Base-by-base conservation (phyloP, 495 filamentous ascomycete species). In the Aspergillus diversus region DNA sequence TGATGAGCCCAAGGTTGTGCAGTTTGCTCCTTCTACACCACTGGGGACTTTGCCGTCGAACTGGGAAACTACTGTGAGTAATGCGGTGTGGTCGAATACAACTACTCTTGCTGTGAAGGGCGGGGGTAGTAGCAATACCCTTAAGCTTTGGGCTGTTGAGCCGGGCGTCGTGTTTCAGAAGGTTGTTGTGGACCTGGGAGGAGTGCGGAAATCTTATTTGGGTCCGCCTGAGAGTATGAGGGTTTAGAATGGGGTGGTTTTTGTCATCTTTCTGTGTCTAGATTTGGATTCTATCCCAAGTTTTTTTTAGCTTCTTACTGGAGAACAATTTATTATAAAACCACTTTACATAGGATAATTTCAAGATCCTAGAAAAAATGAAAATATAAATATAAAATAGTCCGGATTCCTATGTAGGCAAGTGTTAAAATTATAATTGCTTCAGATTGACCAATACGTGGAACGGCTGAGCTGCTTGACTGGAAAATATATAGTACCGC, bases 111-210 rank as follows among this genome's bases (percentile, higher is more conserved):
- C 21, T 27, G 21, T 43, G 0, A 0, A 8, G 7, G 39, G 11
- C 7, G 7, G 39, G 4, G 39, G 39, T 11, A n/a, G 39, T 12
- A n/a, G n/a, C 11, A 43, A 27, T 31, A 87, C 76, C 35, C 69
- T 90, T 57, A 83, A 84, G 53, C 59, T 91, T 21, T 87, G 86
- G 83, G 77, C 82, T 31, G 73, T 89, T 55, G 84, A 89, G 76
- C 81, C 87, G 43, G 85, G 85, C 21, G 75, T 91, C 2, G 76
- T 90, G n/a, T 77, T 92, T 50, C 86, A 91, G 76, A 91, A 89
- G 75, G 76, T 90, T 34, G 77, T 90, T 7, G 54, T 91, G 5
- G 79, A 92, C 72, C 63, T 91, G 52, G 89, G 89, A 1, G 89
- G 89, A n/a, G 84, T 90, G 7, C 76, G 84, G 55, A 70, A 75